Conservation (phyloP, 2,329 filamentous ascomycete species). For the Fusarium foetens region DNA sequence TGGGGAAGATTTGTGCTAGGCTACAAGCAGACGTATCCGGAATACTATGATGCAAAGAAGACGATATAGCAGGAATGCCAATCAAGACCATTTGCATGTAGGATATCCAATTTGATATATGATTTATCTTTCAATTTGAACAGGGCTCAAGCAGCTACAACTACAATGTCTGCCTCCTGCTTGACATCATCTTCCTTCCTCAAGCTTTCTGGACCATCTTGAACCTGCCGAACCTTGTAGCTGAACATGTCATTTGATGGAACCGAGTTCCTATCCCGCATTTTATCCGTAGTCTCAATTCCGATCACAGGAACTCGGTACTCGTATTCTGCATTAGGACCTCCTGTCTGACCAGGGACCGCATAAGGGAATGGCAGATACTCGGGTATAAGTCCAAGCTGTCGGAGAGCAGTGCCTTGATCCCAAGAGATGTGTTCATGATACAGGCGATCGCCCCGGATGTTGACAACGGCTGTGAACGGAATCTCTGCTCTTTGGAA, state of each 20-base stretch:
- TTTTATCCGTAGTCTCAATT: conserved; percentile 46
- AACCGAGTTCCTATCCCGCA: conserved; percentile 45
- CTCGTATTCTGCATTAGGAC: conserved; percentile 39
- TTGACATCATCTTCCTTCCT: not conserved
- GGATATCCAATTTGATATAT: accelerated
- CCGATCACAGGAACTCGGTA: conserved; percentile 50
- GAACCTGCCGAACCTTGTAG: not conserved
- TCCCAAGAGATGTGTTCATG: conserved; percentile 78
- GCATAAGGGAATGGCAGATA: conserved; percentile 71
- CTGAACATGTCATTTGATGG: conserved; percentile 48
- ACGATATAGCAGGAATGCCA: not conserved
- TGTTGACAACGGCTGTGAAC: conserved; percentile 70
- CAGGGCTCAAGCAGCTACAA: not conserved
- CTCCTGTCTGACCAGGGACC: conserved; percentile 49
- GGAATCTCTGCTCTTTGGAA: conserved; percentile 65
- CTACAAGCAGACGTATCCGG: not conserved
- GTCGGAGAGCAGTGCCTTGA: conserved; percentile 69
- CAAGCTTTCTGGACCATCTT: not conserved
- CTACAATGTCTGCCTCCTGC: not conserved
- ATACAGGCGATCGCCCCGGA: conserved; percentile 71
- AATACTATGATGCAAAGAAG: conserved; percentile 6
- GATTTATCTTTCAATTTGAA: not conserved
- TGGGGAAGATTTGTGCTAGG: conserved; percentile 5
- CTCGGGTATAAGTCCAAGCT: conserved; percentile 65
- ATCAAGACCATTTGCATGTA: accelerated